These are phyloP conservation scores for Pseudogymnoascus sp. DNA, from an alignment of 2,329 filamentous ascomycete species.

Conservation along the genomic window DNA sequence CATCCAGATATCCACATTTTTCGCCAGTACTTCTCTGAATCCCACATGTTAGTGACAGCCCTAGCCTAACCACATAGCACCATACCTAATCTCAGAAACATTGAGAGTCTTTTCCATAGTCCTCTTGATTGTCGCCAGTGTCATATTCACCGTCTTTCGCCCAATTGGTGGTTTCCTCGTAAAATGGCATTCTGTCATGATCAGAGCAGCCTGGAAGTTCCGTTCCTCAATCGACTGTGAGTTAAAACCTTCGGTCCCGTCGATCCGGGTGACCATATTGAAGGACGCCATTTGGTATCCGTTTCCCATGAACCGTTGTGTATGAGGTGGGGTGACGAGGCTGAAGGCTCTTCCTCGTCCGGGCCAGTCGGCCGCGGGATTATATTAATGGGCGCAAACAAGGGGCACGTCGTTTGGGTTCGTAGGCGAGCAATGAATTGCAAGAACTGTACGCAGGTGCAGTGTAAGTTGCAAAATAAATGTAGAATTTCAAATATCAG, in stretches of 20 bases:
- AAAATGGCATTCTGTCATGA: slow-evolving; percentile 56
- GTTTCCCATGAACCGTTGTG: slow-evolving; percentile 5
- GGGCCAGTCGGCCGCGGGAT: neutral
- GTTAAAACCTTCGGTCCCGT: slow-evolving; percentile 17
- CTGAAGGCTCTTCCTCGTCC: neutral
- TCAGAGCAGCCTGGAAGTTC: slow-evolving; percentile 52
- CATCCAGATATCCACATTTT: slow-evolving; percentile 59
- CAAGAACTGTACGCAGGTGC: neutral
- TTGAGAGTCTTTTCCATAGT: slow-evolving; percentile 56
- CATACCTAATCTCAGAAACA: slow-evolving; percentile 51
- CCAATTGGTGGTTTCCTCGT: slow-evolving; percentile 50
- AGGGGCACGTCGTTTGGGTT: neutral
- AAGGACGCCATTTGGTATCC: slow-evolving; percentile 10
- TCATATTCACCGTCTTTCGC: slow-evolving; percentile 44
- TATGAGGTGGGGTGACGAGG: neutral
- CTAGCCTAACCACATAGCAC: neutral
- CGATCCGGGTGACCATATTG: slow-evolving; percentile 10
- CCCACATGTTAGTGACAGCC: neutral
- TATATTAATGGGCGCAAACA: neutral
- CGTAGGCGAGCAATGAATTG: neutral
- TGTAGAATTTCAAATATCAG: slow-evolving; percentile 4
- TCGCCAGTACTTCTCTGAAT: slow-evolving; percentile 49
- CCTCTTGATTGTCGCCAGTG: slow-evolving; percentile 50
- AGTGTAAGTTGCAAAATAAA: neutral
- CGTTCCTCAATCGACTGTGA: slow-evolving; percentile 54